These are phyloP conservation scores for Simplicillium aogashimaense DNA, from an alignment of 2,329 filamentous ascomycete genomes.

Conservation along the genomic window DNA sequence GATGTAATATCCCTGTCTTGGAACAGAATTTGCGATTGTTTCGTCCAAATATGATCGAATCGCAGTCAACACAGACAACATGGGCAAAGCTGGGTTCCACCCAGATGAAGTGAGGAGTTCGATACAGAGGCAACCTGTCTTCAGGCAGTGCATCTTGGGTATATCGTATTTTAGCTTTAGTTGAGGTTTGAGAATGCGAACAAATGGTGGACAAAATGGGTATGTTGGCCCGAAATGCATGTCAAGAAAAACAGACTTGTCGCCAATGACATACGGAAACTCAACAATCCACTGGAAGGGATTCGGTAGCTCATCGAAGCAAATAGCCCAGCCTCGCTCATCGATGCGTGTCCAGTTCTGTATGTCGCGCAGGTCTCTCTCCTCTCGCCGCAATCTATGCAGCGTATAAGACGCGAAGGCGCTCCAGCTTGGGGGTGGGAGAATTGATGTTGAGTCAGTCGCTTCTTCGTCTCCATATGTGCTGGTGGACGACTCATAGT, in stretches of 20 bases:
- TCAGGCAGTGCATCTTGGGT: too few species aligned
- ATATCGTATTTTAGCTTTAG: constrained; percentile 30
- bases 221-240: constrained; percentile 70
- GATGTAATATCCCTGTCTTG: constrained; percentile 43
- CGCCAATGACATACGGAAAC: constrained; percentile 65
- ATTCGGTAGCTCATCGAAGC: constrained; percentile 56
- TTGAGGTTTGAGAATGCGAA: constrained; percentile 71
- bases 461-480: too few species aligned
- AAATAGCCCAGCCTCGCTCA: constrained; percentile 76
- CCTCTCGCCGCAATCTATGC: constrained; percentile 27
- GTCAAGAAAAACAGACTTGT: constrained; percentile 68
- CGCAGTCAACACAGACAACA: constrained; percentile 74
- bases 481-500: too few species aligned
- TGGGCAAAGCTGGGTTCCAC: constrained; percentile 63
- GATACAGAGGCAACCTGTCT: constrained; percentile 66
- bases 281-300: constrained; percentile 90
- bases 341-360: constrained; percentile 52
- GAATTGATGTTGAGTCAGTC: too few species aligned
- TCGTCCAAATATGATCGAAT: constrained; percentile 67
- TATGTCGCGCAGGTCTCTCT: constrained; percentile 51
- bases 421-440: too few species aligned
- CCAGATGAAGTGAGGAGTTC: constrained; percentile 75
- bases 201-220: constrained; percentile 72
- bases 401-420: too few species aligned
- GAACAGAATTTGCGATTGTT: constrained; percentile 66